Conservation (phyloP, 2,329 filamentous ascomycete species). For the Diaporthe sp. region DNA sequence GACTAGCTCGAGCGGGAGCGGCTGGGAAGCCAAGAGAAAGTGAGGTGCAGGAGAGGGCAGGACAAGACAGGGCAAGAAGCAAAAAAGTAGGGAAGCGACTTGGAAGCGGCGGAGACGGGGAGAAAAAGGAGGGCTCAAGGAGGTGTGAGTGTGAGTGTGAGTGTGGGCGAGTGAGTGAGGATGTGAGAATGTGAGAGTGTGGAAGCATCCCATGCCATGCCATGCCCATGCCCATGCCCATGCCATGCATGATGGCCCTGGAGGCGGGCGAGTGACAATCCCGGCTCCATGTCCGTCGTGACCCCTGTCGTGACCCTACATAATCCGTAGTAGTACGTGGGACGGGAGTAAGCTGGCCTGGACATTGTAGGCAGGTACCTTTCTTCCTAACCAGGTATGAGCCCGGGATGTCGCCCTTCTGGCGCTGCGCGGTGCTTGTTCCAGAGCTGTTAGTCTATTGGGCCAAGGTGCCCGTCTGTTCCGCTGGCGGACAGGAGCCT, state of each 20-base stretch:
- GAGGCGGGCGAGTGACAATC: conserved; percentile 26
- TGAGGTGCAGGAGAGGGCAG: conserved; percentile 32
- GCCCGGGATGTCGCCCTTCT: conserved; percentile 7
- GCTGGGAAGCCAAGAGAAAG: conserved; percentile 30
- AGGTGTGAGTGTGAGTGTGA: conserved; percentile 2
- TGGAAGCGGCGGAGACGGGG: conserved; percentile 29
- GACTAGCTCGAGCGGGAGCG: conserved; percentile 21
- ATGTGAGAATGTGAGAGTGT: background rate
- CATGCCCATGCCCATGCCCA: no score
- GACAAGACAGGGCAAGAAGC: conserved; percentile 21
- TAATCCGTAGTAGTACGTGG: background rate
- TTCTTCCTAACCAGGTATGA: background rate
- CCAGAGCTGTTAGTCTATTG: conserved; percentile 8
- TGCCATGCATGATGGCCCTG: background rate
- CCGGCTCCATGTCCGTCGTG: conserved; percentile 11
- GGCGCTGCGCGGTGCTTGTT: conserved; percentile 2
- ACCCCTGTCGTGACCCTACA: conserved; percentile 13
- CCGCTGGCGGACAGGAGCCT: conserved; percentile 16
- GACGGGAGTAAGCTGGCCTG: conserved; percentile 12
- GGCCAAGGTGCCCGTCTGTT: conserved; percentile 1
- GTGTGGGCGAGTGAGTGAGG: background rate
- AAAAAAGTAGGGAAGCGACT: background rate
- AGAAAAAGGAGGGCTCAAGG: conserved; percentile 15
- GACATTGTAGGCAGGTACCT: background rate
- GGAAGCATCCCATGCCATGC: conserved; percentile 26